Evolutionary conservation across 2,329 filamentous ascomycete species (phyloP), one percentile per base, ranked within the genome.

Genomic region (Fusarium sp.): DNA sequence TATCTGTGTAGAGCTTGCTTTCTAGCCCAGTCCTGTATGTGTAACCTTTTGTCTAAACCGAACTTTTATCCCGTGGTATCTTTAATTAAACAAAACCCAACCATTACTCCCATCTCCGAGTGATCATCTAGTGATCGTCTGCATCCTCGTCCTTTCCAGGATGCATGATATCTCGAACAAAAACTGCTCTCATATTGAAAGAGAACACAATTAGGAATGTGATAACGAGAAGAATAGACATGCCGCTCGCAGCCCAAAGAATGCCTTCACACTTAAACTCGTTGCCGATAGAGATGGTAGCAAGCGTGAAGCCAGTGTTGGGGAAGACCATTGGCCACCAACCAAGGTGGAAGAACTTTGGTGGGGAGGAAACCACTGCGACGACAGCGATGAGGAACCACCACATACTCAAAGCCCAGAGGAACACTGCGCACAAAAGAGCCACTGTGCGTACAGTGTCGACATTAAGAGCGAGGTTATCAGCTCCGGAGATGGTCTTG

Each of bases 321-420:
- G 87, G 87, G 76, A 89, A 89, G 11, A 89, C 85, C 76, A 88
- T 84, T 0, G 88, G 87, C 85, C 87, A 91, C 88, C 88, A 91
- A 1, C 87, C 87, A 3, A 91, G 80, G 64, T 88, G 85, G 69
- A 89, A 89, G 74, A 82, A 83, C 70, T 85, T 81, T 6, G 81
- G 83, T 13, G 80, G 74, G 70, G 78, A 75, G 17, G 79, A 62
- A n/a, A 75, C 54, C 17, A 81, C 74, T 24, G 79, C 77, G 6
- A 82, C 67, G 8, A 72, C 67, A 2, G 76, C 79, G 45, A 82
- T 79, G 28, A 76, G 81, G 75, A 87, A 89, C 85, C 85, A 88
- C 86, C 88, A 89, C 15, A 84, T 74, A 49, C 82, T 82, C 22
- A 93, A 76, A 0, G 87, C 85, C 91, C 91, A 93, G 11, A 94